phyloP scores from a whole-genome alignment of 2,329 filamentous ascomycete species.

The Dendrostoma leiphaemia region DNA sequence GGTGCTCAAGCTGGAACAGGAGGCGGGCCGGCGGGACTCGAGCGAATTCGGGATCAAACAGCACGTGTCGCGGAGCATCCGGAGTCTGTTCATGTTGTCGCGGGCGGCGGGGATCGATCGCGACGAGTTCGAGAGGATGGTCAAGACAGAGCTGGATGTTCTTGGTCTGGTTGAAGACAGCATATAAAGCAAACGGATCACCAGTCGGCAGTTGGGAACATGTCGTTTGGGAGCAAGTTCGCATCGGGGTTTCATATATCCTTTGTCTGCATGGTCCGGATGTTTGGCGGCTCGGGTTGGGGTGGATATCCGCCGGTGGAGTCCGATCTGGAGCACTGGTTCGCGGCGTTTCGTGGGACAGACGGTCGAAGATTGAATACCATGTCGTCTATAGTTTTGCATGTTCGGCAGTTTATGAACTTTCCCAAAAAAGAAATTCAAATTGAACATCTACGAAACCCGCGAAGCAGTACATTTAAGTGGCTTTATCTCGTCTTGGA shows the following conservation, averaged over 20 bases:
- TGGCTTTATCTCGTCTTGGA: not conserved
- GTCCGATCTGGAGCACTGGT: slow-evolving; percentile 13
- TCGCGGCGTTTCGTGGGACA: not conserved
- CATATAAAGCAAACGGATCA: not conserved
- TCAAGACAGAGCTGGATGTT: slow-evolving; percentile 69
- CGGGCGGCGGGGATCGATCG: slow-evolving; percentile 69
- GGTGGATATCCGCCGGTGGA: slow-evolving; percentile 8
- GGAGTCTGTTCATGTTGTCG: slow-evolving; percentile 72
- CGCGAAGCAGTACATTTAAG: not conserved
- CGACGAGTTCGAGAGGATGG: slow-evolving; percentile 71
- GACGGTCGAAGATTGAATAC: not conserved
- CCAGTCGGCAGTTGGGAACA: not conserved
- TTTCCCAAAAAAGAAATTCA: not conserved
- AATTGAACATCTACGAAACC: not conserved
- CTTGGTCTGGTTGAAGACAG: slow-evolving; percentile 64
- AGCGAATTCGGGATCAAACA: slow-evolving; percentile 74
- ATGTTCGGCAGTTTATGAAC: not conserved
- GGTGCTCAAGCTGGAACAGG: slow-evolving; percentile 61
- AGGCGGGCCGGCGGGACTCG: slow-evolving; percentile 56
- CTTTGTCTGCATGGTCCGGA: not conserved
- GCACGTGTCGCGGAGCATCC: slow-evolving; percentile 74
- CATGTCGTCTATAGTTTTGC: not conserved
- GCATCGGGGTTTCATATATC: not conserved
- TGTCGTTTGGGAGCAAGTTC: too few relatives aligned
- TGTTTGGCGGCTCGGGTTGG: not conserved